phyloP scores from a whole-genome alignment of 1,284 basidiomycete genomes.

The Melampsora abietis-canadensis region DNA sequence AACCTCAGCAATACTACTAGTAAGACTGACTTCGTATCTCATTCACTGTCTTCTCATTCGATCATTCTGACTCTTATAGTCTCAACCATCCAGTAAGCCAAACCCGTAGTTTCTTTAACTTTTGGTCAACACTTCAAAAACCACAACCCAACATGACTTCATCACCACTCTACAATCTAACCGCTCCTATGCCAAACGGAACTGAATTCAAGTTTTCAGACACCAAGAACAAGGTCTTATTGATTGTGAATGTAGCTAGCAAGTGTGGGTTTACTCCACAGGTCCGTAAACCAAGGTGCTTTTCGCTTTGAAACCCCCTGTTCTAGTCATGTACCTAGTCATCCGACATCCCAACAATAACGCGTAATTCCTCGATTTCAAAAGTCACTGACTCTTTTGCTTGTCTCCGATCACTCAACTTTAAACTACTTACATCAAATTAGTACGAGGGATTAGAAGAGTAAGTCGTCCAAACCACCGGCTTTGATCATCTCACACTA shows the following conservation, averaged over 20 bases:
- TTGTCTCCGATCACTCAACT: too few relatives aligned
- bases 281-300: too few relatives aligned
- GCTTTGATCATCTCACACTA: neutral
- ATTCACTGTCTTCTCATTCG: too few relatives aligned
- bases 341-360: too few relatives aligned
- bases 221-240: conserved; percentile 27
- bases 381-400: too few relatives aligned
- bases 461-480: neutral
- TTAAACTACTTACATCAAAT: too few relatives aligned
- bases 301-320: too few relatives aligned
- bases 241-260: conserved; percentile 32
- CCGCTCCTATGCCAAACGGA: conserved; percentile 18
- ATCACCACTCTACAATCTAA: conserved; percentile 18
- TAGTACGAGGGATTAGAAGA: conserved; percentile 32
- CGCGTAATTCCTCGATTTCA: too few relatives aligned
- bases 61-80: neutral
- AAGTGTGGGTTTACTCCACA: conserved; percentile 29
- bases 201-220: conserved; percentile 5
- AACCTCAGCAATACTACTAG: too few relatives aligned
- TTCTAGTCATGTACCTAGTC: too few relatives aligned
- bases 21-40: too few relatives aligned
- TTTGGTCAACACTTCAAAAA: neutral
- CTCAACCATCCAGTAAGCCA: neutral
- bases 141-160: neutral
- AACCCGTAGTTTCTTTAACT: neutral